A percentile compares a stretch with the other conserved stretches of the same genome.
phyloP scores from a whole-genome alignment of 2,329 filamentous ascomycete species.

The Cladosporium sp. region DNA sequence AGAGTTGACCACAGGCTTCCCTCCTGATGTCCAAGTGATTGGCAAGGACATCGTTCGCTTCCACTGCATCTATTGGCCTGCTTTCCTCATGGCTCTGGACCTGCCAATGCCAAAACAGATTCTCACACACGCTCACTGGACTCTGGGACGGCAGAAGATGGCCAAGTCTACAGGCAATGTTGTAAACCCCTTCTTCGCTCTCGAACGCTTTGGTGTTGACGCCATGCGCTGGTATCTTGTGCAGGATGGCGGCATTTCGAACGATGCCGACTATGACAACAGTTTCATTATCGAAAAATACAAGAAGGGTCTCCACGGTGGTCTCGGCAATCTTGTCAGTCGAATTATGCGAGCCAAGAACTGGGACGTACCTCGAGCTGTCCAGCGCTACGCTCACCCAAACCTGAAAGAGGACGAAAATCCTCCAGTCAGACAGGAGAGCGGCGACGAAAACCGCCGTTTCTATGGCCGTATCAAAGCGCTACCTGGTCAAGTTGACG shows the following conservation, averaged over 20 bases:
- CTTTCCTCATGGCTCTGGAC: constrained; percentile 83
- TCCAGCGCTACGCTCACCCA: constrained; percentile 26
- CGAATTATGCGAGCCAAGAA: constrained; percentile 55
- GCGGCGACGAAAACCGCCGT: background rate
- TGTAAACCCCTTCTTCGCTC: constrained; percentile 87
- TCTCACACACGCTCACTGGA: constrained; percentile 93
- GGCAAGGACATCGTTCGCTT: constrained; percentile 97
- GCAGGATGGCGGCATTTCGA: constrained; percentile 68
- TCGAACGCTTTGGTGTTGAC: constrained; percentile 84
- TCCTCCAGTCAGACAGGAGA: constrained; percentile 12
- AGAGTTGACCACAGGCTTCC: constrained; percentile 68
- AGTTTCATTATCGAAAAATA: constrained; percentile 69
- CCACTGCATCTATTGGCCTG: constrained; percentile 97
- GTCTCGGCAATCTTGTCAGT: constrained; percentile 74
- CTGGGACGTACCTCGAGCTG: constrained; percentile 52
- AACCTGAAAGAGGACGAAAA: constrained; percentile 6
- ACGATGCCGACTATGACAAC: constrained; percentile 86
- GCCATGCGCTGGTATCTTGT: constrained; percentile 85
- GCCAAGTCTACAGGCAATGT: constrained; percentile 94
- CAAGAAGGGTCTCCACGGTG: constrained; percentile 70
- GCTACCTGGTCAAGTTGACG: constrained; percentile 41
- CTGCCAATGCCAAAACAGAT: constrained; percentile 75
- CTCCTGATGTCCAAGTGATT: constrained; percentile 84
- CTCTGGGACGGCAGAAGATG: constrained; percentile 88
- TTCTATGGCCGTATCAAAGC: constrained; percentile 18